Evolutionary conservation across 495 filamentous ascomycete species (phyloP), one percentile per base, ranked within the genome.

Genomic region (Penicillium roqueforti): DNA sequence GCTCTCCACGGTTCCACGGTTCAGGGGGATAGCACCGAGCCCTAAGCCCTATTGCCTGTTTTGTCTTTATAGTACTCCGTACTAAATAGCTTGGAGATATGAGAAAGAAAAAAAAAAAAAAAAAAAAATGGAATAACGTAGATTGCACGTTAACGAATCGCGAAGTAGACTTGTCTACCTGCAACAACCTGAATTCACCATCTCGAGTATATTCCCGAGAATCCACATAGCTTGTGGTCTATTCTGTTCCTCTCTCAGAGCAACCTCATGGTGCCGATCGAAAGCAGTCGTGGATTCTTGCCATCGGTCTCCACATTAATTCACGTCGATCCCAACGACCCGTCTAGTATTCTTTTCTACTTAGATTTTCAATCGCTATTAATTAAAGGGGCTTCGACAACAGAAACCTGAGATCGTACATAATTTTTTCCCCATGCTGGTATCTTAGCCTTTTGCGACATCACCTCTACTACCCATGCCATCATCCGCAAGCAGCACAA

Each of bases 271-370:
- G 9, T 9, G 28, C 1, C 7, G 10, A 31, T 31, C 10, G 32
- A 36, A 36, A 36, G 7, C 32, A 36, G 14, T 36, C 2, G 32
- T 36, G 16, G 38, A 19, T 29, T 50, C 7, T 23, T 32, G 25
- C 14, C 18, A 19, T 31, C 16, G 20, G 43, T 31, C 34, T 23
- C 52, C 52, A 54, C 52, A 54, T 48, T 41, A 32, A 54, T 47
- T 18, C 16, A 34, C 43, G 43, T 29, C 25, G 43, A 44, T 28
- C 39, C 28, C 14, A 45, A 20, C 48, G 37, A 53, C 37, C 26
- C 43, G 18, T 36, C 34, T 19, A n/a, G n/a, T n/a, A 31, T 29
- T 36, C 29, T 42, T 13, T 13, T 38, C 14, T 19, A 8, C 22
- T 9, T 2, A 22, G 19, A 4, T 38, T 14, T 39, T 49, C n/a